These are phyloP conservation scores for Piper longum DNA, from an alignment of 164 flowering plant genomes.

Conservation along the genomic window DNA sequence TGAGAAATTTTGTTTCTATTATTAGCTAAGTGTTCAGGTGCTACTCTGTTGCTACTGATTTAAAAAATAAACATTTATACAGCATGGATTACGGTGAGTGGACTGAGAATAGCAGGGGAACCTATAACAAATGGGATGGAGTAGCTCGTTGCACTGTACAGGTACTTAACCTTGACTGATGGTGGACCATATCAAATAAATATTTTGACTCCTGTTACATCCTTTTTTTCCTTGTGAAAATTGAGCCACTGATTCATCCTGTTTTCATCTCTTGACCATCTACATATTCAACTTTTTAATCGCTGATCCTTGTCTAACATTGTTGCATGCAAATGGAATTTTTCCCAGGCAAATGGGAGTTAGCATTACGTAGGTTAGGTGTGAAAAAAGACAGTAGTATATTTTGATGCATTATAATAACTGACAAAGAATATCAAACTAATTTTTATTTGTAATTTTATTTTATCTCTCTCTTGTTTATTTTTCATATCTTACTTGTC, in stretches of 20 bases:
- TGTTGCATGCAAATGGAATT: no score
- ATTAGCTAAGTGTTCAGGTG: not conserved
- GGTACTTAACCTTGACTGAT: conserved; percentile 16
- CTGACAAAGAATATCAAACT: no score
- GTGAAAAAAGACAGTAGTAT: no score
- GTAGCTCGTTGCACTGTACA: conserved; percentile 60
- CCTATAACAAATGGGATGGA: conserved; percentile 82
- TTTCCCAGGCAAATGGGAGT: no score
- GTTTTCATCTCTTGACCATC: no score
- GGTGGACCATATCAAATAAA: not conserved
- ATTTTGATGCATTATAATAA: no score
- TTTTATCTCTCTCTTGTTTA: not conserved
- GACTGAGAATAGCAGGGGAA: conserved; percentile 69
- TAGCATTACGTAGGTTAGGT: no score
- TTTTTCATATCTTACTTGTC: not conserved
- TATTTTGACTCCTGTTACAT: not conserved
- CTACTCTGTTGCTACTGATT: not conserved
- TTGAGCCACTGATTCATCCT: no score
- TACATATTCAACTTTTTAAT: no score
- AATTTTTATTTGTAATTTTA: no score
- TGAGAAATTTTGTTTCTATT: conserved; percentile 9
- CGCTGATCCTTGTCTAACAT: no score
- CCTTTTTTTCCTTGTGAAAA: not conserved
- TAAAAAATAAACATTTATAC: conserved; percentile 8
- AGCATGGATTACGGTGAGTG: conserved; percentile 88